Evolutionary conservation across 371 early-diverging fungal genomes (phyloP).

Genomic region (Apophysomyces sp.): DNA sequence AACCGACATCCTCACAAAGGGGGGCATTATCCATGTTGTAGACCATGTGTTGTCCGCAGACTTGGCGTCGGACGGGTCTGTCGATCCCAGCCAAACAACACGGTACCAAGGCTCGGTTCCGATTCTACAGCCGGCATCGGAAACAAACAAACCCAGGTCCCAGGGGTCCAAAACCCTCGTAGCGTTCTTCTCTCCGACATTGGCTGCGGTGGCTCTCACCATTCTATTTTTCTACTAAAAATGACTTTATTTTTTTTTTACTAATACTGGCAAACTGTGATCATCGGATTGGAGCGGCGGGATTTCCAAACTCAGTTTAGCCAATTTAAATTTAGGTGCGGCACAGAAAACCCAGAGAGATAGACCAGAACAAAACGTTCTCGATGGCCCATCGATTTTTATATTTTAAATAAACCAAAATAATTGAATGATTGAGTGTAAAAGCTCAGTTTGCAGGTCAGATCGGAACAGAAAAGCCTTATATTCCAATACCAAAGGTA

Average conservation of each 20-base stretch:
- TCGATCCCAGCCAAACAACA: background rate
- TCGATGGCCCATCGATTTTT: background rate
- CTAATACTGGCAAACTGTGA: background rate
- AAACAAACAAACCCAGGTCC: background rate
- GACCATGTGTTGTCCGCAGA: conserved; percentile 12
- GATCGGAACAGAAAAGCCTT: no score
- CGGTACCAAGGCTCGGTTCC: background rate
- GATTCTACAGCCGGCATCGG: background rate
- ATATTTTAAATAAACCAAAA: background rate
- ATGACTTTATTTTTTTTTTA: background rate
- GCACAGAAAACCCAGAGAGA: background rate
- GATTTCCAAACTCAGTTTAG: background rate
- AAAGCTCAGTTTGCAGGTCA: background rate
- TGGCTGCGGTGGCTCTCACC: background rate
- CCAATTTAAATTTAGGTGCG: background rate
- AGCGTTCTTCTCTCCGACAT: background rate
- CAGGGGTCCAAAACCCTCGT: background rate
- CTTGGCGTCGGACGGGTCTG: background rate
- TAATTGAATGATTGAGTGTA: background rate
- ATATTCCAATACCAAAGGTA: no score
- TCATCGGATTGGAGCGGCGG: background rate
- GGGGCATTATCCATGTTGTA: conserved; percentile 22
- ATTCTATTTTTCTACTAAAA: background rate
- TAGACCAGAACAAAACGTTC: background rate
- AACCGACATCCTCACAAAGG: conserved; percentile 17